A percentile compares a stretch with the other conserved stretches of the same genome.
phyloP scores from a whole-genome alignment of 1,139 yeast species.

The Candida mesenterica region DNA sequence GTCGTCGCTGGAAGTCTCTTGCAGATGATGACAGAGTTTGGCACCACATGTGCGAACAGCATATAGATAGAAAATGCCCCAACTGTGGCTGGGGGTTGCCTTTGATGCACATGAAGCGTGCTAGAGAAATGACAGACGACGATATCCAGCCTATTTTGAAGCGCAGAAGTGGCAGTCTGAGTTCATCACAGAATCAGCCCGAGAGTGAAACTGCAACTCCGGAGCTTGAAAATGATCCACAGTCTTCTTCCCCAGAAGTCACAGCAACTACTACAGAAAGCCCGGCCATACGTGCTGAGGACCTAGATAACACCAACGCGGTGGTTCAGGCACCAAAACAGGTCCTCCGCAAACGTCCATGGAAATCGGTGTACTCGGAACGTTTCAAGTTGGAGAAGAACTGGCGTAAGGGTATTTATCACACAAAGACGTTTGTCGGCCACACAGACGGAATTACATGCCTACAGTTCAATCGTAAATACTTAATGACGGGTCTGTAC shows the following conservation, averaged over 20 bases:
- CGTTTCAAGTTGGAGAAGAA: slow-evolving; percentile 87
- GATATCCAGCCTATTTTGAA: slow-evolving; percentile 27
- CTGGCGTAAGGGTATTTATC: slow-evolving; percentile 85
- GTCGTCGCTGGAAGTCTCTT: slow-evolving; percentile 75
- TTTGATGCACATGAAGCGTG: slow-evolving; percentile 76
- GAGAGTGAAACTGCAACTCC: no score
- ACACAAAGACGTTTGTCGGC: slow-evolving; percentile 67
- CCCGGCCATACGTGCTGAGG: background rate
- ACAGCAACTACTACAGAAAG: background rate
- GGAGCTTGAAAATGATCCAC: no score
- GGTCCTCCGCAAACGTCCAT: slow-evolving; percentile 56
- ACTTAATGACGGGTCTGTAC: slow-evolving; percentile 86
- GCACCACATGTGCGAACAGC: slow-evolving; percentile 99
- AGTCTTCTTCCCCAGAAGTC: background rate
- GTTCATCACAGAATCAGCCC: no score
- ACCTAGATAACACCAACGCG: background rate
- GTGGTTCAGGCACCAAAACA: background rate
- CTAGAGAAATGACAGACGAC: slow-evolving; percentile 48
- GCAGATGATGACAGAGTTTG: slow-evolving; percentile 97
- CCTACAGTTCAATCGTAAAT: slow-evolving; percentile 72
- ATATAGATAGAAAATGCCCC: slow-evolving; percentile 94
- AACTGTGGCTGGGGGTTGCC: slow-evolving; percentile 99
- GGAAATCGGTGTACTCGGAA: slow-evolving; percentile 94
- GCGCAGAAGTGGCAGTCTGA: background rate
- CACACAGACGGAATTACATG: slow-evolving; percentile 87